Evolutionary conservation across 805 yeast genomes (phyloP), one percentile per base, ranked within the genome.

Genomic region (Monosporozyma unispora): DNA sequence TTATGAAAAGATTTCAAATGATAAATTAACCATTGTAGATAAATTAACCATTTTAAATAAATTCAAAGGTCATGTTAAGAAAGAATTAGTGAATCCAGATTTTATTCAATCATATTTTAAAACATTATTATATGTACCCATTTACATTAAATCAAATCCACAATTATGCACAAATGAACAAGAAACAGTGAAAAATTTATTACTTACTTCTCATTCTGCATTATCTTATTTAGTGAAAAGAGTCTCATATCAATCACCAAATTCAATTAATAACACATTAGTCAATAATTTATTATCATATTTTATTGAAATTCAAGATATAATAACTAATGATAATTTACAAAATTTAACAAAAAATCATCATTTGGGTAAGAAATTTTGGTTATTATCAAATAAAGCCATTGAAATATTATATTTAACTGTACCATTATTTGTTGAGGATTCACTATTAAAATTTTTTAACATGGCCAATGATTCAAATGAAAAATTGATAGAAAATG

Each of bases 161-260:
- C 54, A 53, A 31, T 37, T 60, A 21, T n/a, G 12, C 10, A n/a
- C 25, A n/a, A 14, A 31, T 31, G 39, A 35, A 8, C 9, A 18
- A 8, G 39, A 35, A 18, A 35, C 22, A 18, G 22, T 35, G 2
- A 35, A 35, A 8, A 35, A 4, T 18, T 18, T 35, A 16, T n/a
- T 54, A 3, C 19, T 50, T 1, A 51, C 64, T 14, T 62, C 75
- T 0, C 73, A 75, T 51, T 69, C 77, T 1, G 60, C 77, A 27
- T 55, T 74, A 18, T 73, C 77, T 52, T 74, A 75, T 54, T 55
- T 76, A 14, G 64, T 72, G 22, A 73, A 73, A 51, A 62, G 79
- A 9, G 66, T 72, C 7, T 68, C 72, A 22, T 66, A 68, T 55
- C 79, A 67, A 51, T 52, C 61, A 16, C 68, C 67, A 10, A 48